Conservation (phyloP, 768 basidiomycete genomes). For the Boletus pseudopeckii region DNA sequence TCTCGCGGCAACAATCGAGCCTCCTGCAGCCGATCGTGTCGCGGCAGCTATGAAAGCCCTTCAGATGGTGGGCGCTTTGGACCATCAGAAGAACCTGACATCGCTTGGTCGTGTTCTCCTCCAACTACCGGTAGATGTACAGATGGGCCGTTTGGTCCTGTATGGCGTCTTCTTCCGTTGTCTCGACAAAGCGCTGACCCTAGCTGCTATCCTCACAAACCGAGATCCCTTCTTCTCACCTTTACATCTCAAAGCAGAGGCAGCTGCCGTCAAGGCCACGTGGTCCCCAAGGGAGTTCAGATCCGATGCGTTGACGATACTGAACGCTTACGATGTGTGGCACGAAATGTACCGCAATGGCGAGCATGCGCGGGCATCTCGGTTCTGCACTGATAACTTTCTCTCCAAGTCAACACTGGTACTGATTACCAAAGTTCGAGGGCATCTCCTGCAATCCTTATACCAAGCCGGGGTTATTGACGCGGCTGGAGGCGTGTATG, state of each 20-base stretch:
- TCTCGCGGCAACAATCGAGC: constrained; percentile 79
- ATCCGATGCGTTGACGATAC: constrained; percentile 77
- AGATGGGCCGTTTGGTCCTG: constrained; percentile 84
- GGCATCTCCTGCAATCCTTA: constrained; percentile 71
- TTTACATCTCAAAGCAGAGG: constrained; percentile 67
- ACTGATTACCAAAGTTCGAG: constrained; percentile 76
- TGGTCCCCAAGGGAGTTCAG: constrained; percentile 80
- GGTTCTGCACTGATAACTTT: constrained; percentile 84
- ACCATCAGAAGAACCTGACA: constrained; percentile 70
- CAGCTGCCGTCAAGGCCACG: constrained; percentile 66
- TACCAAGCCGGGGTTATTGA: constrained; percentile 80
- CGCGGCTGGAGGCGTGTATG: constrained; percentile 59
- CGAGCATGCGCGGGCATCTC: constrained; percentile 61
- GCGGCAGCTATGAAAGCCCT: constrained; percentile 75
- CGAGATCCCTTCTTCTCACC: constrained; percentile 91
- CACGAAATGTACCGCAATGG: constrained; percentile 64
- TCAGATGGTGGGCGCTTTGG: constrained; percentile 84
- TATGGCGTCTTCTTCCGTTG: constrained; percentile 93
- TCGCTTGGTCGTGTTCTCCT: constrained; percentile 85
- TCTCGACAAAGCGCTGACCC: constrained; percentile 79
- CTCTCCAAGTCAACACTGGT: constrained; percentile 81
- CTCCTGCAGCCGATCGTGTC: constrained; percentile 76
- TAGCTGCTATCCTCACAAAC: constrained; percentile 88
- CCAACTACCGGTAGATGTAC: constrained; percentile 85
- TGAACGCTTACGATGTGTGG: constrained; percentile 84